Conservation (phyloP, 176 grass and related monocot species). For the sorghum (Sorghum bicolor) region Sorghum_bicolor_NCBIv3 NC_012878.2:52880001-52880500, state of each 20-base stretch:
- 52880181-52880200: constrained; percentile 59
- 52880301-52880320: constrained; percentile 17
- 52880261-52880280: constrained; percentile 50
- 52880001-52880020: background rate
- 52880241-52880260: constrained; percentile 78
- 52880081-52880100: constrained; percentile 53
- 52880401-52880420: constrained; percentile 77
- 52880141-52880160: constrained; percentile 31
- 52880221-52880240: constrained; percentile 67
- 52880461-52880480: constrained; percentile 56
- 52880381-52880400: constrained; percentile 55
- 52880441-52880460: constrained; percentile 83
- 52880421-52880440: constrained; percentile 58
- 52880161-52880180: constrained; percentile 2
- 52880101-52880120: constrained; percentile 55
- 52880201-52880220: constrained; percentile 83
- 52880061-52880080: constrained; percentile 69
- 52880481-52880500: constrained; percentile 79
- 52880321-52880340: constrained; percentile 25
- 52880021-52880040: background rate
- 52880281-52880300: constrained; percentile 52
- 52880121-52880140: constrained; percentile 46
- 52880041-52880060: constrained; percentile 50
- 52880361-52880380: constrained; percentile 38
- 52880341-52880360: constrained; percentile 27